phyloP scores from a whole-genome alignment of 2,329 filamentous ascomycete species.

The Cercospora sp. region DNA sequence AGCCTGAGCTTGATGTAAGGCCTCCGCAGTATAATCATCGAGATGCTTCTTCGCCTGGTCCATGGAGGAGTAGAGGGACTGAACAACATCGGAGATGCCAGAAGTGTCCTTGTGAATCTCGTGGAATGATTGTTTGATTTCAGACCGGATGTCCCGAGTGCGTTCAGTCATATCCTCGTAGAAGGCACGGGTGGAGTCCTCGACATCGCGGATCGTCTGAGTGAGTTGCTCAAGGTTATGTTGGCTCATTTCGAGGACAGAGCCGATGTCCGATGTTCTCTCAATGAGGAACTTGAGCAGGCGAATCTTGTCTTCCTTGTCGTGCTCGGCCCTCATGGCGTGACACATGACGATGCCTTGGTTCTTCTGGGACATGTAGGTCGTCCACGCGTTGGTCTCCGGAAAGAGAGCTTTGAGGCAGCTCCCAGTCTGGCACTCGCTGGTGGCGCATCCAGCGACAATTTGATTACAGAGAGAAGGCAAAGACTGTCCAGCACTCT shows the following conservation, averaged over 20 bases:
- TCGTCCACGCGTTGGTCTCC: constrained; percentile 58
- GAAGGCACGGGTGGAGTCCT: constrained; percentile 18
- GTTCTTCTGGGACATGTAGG: constrained; percentile 62
- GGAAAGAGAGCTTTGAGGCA: constrained; percentile 56
- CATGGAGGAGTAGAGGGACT: constrained; percentile 2
- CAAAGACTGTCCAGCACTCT: constrained; percentile 51
- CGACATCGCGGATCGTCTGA: constrained; percentile 18
- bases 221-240: constrained; percentile 22
- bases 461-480: constrained; percentile 55
- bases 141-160: constrained; percentile 17
- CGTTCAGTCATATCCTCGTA: constrained; percentile 20
- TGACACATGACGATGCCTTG: constrained; percentile 64
- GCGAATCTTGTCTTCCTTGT: constrained; percentile 47
- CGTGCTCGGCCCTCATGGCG: constrained; percentile 58
- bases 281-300: constrained; percentile 17
- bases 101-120: constrained; percentile 8
- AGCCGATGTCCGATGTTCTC: constrained; percentile 3
- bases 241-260: background rate
- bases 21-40: background rate
- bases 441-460: constrained; percentile 26
- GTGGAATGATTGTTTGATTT: constrained; percentile 7
- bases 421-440: constrained; percentile 43
- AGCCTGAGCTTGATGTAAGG: constrained; percentile 3
- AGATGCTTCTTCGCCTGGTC: constrained; percentile 1
- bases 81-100: constrained; percentile 4